phyloP scores from a whole-genome alignment of 768 basidiomycete species.

The Mycena metata region DNA sequence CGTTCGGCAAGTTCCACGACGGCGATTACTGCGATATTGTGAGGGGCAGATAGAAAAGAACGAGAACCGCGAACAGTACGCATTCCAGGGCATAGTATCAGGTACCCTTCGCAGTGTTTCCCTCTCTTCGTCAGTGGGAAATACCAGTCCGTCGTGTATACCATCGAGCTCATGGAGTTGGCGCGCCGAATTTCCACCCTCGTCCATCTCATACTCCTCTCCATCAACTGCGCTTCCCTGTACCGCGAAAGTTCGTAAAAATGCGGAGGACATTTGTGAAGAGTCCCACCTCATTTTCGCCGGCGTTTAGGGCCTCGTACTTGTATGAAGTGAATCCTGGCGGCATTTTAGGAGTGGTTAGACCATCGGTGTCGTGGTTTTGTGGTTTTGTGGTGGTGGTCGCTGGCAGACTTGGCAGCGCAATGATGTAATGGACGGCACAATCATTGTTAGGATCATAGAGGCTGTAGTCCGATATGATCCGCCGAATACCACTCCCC shows the following conservation, averaged over 20 bases:
- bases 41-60: neutral
- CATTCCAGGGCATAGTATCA: constrained; percentile 70
- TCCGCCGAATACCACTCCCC: too few relatives aligned
- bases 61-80: constrained; percentile 57
- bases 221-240: too few relatives aligned
- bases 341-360: constrained; percentile 2
- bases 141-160: constrained; percentile 68
- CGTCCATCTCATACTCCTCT: too few relatives aligned
- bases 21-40: constrained; percentile 65
- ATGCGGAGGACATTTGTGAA: too few relatives aligned
- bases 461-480: too few relatives aligned
- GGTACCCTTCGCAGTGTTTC: constrained; percentile 71
- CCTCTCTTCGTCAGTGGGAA: constrained; percentile 76
- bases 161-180: constrained; percentile 36
- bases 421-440: too few relatives aligned
- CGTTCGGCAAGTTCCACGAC: constrained; percentile 80
- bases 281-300: neutral
- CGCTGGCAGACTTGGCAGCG: too few relatives aligned
- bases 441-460: too few relatives aligned
- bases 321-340: constrained; percentile 17
- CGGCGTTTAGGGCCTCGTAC: constrained; percentile 25
- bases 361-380: too few relatives aligned
- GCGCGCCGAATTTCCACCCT: too few relatives aligned
- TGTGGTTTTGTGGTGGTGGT: too few relatives aligned
- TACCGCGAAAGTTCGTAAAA: too few relatives aligned